Evolutionary conservation across 1,139 yeast species (phyloP).

Genomic region (Blastobotrys persicus): DNA sequence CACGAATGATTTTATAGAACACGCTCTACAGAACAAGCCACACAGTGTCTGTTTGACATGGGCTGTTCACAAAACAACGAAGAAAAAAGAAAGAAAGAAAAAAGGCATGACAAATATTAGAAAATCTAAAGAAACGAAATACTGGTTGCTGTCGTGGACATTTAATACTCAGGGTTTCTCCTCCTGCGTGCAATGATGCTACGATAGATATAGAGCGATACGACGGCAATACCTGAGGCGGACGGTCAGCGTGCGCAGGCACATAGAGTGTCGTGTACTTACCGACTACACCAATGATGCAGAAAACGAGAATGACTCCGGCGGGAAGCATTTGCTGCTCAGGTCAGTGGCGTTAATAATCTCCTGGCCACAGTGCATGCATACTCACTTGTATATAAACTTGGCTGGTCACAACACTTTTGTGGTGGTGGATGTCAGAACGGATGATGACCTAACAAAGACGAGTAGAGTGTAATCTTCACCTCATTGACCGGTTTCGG

Average conservation of each 20-base stretch:
- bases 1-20: no score
- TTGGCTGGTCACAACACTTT: no score
- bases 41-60: no score
- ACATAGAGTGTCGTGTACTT: constrained; percentile 22
- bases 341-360: not conserved
- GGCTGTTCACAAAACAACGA: no score
- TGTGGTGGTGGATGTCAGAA: no score
- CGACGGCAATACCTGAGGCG: constrained; percentile 15
- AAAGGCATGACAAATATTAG: not conserved
- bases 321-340: constrained; percentile 46
- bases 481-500: not conserved
- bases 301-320: constrained; percentile 53
- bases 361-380: constrained; percentile 1
- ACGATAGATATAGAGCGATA: constrained; percentile 17
- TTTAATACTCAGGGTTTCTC: constrained; percentile 17
- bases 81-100: no score
- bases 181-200: constrained; percentile 19
- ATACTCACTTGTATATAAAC: no score
- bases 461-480: not conserved
- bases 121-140: no score
- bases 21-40: no score
- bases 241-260: not conserved
- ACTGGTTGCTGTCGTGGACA: no score
- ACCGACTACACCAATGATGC: constrained; percentile 47
- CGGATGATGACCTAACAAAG: not conserved